A percentile compares a stretch with the other conserved stretches of the same genome.
These are phyloP conservation scores for Delonix regia DNA, from an alignment of 306 rosid genomes.

Conservation along the genomic window DNA sequence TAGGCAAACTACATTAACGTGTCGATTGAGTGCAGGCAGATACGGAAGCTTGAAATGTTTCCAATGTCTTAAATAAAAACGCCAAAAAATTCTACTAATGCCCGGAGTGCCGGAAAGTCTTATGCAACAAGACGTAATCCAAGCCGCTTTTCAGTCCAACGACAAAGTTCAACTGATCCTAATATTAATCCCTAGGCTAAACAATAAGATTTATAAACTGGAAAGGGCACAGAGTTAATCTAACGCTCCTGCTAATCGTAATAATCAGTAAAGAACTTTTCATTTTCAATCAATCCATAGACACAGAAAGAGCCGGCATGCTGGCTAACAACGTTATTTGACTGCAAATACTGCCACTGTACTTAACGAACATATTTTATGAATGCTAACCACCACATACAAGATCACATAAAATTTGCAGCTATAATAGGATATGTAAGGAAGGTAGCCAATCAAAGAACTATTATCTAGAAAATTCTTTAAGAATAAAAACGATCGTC, in stretches of 20 bases:
- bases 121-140: not conserved
- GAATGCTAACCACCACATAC: not conserved
- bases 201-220: not conserved
- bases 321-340: not conserved
- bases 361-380: not conserved
- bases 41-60: not conserved
- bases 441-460: not conserved
- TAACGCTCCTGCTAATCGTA: not conserved
- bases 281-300: not conserved
- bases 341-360: not conserved
- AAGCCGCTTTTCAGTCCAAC: not conserved
- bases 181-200: not conserved
- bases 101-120: conserved; percentile 12
- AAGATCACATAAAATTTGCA: conserved; percentile 30
- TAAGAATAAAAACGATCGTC: not conserved
- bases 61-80: not conserved
- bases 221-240: not conserved
- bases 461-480: not conserved
- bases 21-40: not conserved
- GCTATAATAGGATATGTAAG: not conserved
- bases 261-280: not conserved
- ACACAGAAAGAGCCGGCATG: conserved; percentile 1
- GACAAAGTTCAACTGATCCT: not conserved
- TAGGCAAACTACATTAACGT: not conserved
- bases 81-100: not conserved